Evolutionary conservation across 1,139 yeast species (phyloP), one percentile per base, ranked within the genome.

Genomic region (Blastobotrys indianensis): DNA sequence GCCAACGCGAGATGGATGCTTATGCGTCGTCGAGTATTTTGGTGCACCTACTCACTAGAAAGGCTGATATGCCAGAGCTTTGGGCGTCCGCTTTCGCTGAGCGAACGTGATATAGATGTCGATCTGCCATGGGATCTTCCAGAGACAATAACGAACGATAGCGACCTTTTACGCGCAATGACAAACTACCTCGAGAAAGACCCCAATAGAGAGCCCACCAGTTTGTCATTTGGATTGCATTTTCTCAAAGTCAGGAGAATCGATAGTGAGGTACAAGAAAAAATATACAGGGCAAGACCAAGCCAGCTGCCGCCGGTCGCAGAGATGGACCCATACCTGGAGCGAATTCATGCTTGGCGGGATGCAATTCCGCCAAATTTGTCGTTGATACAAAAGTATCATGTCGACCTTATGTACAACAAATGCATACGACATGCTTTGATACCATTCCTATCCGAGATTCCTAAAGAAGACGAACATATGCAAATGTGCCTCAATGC

Each of bases 101-200:
- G 36, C 16, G 36, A 33, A 15, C 36, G 36, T 8, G 36, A 33
- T n/a, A 33, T 33, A 4, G 36, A 33, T 33, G 36, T 33, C 8
- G 20, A 15, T 9, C 16, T 33, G 17, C 36, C 36, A n/a, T 33
- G 36, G 36, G 36, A 33, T 33, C 12, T 33, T 10, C 15, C 17
- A 8, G 36, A 33, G 36, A n/a, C 15, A 4, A 16, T 33, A 4
- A 4, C 16, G 4, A 16, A 33, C 20, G 36, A 33, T 16, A 15
- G 12, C 11, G 36, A 33, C 20, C 16, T 33, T 12, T 13, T 12
- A 9, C 20, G 20, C 4, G 20, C 16, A 9, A 15, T 33, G 11
- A 33, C 16, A 13, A 33, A 33, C 36, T 33, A 33, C 16, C 16
- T 10, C 11, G 17, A 12, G 5, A 10, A 12, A n/a, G 17, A n/a